A percentile compares a stretch with the other conserved stretches of the same genome.
Conservation (phyloP, 345 rosid genomes). For the Eucalyptus curtisii region DNA sequence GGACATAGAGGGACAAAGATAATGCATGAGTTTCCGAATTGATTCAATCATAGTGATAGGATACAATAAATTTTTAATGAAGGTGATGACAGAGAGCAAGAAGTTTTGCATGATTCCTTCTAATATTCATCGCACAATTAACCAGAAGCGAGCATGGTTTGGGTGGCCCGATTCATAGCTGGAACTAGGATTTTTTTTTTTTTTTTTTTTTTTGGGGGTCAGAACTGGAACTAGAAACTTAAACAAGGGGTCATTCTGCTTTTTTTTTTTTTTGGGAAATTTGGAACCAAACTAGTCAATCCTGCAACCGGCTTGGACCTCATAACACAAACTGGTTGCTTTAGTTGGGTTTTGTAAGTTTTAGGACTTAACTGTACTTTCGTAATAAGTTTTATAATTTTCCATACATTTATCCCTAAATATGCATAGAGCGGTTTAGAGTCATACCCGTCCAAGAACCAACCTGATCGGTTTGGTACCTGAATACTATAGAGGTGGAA, state of each 20-base stretch:
- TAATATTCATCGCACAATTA: too few species aligned
- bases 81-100: background rate
- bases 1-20: background rate
- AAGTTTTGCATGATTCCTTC: background rate
- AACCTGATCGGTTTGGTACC: background rate
- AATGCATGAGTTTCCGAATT: background rate
- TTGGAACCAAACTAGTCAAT: too few species aligned
- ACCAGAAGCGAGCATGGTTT: background rate
- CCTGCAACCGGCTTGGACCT: too few species aligned
- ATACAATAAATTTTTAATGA: background rate
- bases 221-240: too few species aligned
- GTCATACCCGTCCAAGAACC: background rate
- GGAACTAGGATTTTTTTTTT: too few species aligned
- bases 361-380: rapidly evolving
- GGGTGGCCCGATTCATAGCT: rapidly evolving
- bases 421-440: background rate
- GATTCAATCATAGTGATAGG: background rate
- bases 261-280: too few species aligned
- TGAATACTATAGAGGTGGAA: background rate
- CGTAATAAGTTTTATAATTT: too few species aligned
- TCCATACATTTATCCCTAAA: too few species aligned
- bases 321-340: too few species aligned
- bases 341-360: too few species aligned
- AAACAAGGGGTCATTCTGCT: too few species aligned
- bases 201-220: too few species aligned